Conservation (phyloP, 306 rosid species). For the Quercus variabilis region DNA sequence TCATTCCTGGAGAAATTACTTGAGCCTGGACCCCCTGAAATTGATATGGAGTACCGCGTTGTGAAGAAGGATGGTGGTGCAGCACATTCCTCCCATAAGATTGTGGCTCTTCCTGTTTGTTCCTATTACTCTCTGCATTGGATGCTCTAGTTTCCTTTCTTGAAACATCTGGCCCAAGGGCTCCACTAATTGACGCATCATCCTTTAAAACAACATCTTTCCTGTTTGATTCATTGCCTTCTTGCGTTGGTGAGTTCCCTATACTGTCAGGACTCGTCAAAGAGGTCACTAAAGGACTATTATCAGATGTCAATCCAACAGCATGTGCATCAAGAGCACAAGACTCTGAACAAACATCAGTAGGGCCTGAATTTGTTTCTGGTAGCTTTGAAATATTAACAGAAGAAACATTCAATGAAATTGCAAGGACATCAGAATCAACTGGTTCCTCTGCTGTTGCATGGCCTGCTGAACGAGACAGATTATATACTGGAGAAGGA, state of each 20-base stretch:
- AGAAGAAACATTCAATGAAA: constrained; percentile 29
- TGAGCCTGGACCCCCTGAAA: constrained; percentile 32
- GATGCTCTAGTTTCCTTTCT: constrained; percentile 21
- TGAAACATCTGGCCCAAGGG: constrained; percentile 21
- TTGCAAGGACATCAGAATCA: constrained; percentile 37
- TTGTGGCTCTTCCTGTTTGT: constrained; percentile 28
- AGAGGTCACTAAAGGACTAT: constrained; percentile 19
- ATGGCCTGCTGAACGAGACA: constrained; percentile 37
- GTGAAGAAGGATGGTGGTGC: constrained; percentile 28
- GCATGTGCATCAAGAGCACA: constrained; percentile 17
- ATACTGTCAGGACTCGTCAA: constrained; percentile 22
- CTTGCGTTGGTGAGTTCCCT: constrained; percentile 1
- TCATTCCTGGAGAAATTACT: constrained; percentile 40
- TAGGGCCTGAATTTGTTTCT: constrained; percentile 30
- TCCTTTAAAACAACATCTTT: constrained; percentile 20
- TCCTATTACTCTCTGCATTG: constrained; percentile 17
- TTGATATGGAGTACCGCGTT: constrained; percentile 31
- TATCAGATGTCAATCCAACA: constrained; percentile 11
- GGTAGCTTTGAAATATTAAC: constrained; percentile 29
- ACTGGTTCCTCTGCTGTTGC: constrained; percentile 40
- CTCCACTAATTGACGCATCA: constrained; percentile 21
- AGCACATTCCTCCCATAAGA: constrained; percentile 19
- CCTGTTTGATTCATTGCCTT: constrained; percentile 21
- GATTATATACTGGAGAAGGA: constrained; percentile 59
- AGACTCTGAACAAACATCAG: constrained; percentile 23